Percentiles rank a stretch among this genome's conserved stretches.
Evolutionary conservation across 2,329 filamentous ascomycete species (phyloP).

Genomic region (Colletotrichum sp.): DNA sequence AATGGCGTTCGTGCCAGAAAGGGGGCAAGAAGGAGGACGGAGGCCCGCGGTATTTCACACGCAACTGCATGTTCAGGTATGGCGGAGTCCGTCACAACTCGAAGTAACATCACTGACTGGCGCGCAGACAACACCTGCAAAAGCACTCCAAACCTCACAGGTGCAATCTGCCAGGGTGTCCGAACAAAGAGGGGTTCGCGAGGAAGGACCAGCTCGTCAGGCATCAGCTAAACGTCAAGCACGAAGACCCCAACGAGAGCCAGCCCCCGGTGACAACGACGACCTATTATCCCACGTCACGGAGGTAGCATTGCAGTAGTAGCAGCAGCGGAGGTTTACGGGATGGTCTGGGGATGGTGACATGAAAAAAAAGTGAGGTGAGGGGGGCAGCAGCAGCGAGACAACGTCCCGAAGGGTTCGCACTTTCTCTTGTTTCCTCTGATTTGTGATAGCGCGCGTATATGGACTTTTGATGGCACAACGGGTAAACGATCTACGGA

Average conservation of each 20-base stretch:
- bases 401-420: neutral
- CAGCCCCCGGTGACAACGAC: neutral
- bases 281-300: neutral
- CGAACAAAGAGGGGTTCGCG: constrained; percentile 46
- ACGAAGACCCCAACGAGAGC: constrained; percentile 21
- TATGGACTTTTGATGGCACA: neutral
- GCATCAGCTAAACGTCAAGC: constrained; percentile 44
- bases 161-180: constrained; percentile 41
- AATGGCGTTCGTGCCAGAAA: constrained; percentile 40
- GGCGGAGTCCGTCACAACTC: constrained; percentile 12
- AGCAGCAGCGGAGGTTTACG: neutral
- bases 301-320: neutral
- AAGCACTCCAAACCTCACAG: constrained; percentile 48
- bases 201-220: constrained; percentile 46
- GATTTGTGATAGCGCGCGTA: neutral
- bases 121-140: constrained; percentile 44
- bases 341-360: neutral
- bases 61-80: constrained; percentile 43
- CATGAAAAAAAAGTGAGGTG: neutral
- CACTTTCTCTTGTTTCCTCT: neutral
- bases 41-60: constrained; percentile 41
- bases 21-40: constrained; percentile 44
- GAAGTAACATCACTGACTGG: neutral
- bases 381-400: neutral
- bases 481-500: neutral